Evolutionary conservation across 306 rosid species (phyloP), one percentile per base, ranked within the genome.

Genomic region (Canavalia gladiata): DNA sequence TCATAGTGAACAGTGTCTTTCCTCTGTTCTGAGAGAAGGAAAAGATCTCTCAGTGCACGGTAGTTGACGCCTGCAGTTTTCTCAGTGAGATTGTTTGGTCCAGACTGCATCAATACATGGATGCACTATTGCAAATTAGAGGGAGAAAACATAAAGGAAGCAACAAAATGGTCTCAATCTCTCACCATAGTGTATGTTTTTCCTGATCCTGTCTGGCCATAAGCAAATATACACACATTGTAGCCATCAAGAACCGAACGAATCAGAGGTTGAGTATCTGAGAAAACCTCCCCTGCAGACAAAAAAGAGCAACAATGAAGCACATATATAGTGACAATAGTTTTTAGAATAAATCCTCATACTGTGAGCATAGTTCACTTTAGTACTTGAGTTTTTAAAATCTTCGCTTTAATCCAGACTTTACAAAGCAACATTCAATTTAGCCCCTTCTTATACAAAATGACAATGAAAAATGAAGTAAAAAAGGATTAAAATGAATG

Each of bases 201-300:
- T 82, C 98, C 99, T 25, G 98, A 92, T 69, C 99, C 99, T 49
- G 98, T 96, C 82, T 96, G 99, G 45, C 99, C 99, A 76, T 96
- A 96, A 65, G 98, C 99, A 86, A 96, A 96, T 81, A 96, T 90
- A 67, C 99, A 96, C 58, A 96, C 97, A 64, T 92, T 96, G 84
- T 81, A 96, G n/a, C 99, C 99, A 86, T 93, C 99, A 37, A 93
- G 88, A 82, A 93, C 97, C 0, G 98, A 96, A 65, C 99, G 97
- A 83, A 96, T 88, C 50, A 96, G 79, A 81, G 98, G 94, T 72
- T 86, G 93, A 8, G 93, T 96, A 86, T 96, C 99, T 37, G 93
- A 47, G 84, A 96, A 96, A 75, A 96, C 94, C 85, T 91, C 97
- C 73, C 81, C 98, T 95, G 89, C 72, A 68, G 12, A 68, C 8